Base-by-base conservation (phyloP, 768 basidiomycete genomes). In the Russula olivacea region DNA sequence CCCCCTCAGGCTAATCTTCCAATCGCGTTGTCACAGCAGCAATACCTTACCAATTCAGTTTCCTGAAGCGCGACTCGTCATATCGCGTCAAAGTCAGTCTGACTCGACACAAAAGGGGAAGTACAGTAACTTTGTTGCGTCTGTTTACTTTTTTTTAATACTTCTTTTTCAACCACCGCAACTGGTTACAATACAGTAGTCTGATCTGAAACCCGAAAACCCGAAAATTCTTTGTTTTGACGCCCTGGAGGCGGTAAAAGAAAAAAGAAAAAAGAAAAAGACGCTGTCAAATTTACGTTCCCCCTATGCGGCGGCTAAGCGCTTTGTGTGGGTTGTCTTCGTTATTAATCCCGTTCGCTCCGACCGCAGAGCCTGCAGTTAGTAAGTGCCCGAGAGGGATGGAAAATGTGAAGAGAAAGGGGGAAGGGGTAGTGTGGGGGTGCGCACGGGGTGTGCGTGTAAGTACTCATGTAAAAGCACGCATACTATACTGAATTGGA, bases 281-380 rank as follows among this genome's bases (percentile, higher is more conserved):
- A 36, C 60, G 60, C 53, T 4, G 57, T 58, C 47, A 58, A 47
- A 34, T 45, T 58, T 49, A 58, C 34, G 47, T 58, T 48, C 1
- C 12, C 19, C n/a, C 43, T 47, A 1, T 8, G 23, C 47, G 34
- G 47, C 47, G 34, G 47, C 47, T 23, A 45, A 9, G 43, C 43
- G n/a, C n/a, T 11, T n/a, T 1, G 3, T 0, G n/a, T n/a, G n/a
- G 14, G 2, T 14, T 32, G 23, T 23, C 11, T 8, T 21, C 57
- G 14, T 49, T 19, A 34, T 34, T 11, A 12, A 2, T 47, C 19
- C 60, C 56, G 61, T 30, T 53, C 15, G 9, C 41, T 61, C 51
- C 40, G 36, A 59, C 40, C 41, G 32, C 32, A 34, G 10, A 60
- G 36, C 34, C 57, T 6, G 19, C 9, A 48, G 43, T 17, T 36